phyloP scores from a whole-genome alignment of 108 stramenopile species.

The Aurantiochytrium sp. region DNA sequence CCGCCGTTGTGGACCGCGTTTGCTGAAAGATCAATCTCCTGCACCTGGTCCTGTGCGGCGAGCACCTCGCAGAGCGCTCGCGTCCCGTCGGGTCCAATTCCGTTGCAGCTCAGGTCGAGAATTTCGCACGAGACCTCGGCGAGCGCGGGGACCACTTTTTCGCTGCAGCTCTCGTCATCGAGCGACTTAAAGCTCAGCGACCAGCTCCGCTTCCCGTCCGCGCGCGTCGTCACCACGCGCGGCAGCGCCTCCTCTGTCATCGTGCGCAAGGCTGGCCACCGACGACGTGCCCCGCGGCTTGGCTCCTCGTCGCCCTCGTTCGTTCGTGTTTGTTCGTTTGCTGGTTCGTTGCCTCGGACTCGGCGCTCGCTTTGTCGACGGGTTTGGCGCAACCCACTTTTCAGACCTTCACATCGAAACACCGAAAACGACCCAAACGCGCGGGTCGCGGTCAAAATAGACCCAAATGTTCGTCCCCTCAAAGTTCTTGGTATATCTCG shows the following conservation, averaged over 20 bases:
- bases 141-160: not conserved
- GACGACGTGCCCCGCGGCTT: not conserved
- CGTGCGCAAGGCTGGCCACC: not conserved
- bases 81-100: not conserved
- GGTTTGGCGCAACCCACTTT: too few relatives aligned
- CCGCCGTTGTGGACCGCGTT: not conserved
- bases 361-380: too few relatives aligned
- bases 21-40: not conserved
- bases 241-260: not conserved
- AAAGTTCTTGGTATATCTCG: too few relatives aligned
- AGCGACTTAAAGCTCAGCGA: not conserved
- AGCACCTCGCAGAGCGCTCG: not conserved
- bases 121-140: not conserved
- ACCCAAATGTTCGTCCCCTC: too few relatives aligned
- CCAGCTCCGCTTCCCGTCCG: not conserved
- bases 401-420: too few relatives aligned
- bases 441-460: too few relatives aligned
- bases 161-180: not conserved
- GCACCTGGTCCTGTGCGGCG: not conserved
- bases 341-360: too few relatives aligned
- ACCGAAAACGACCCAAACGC: too few relatives aligned
- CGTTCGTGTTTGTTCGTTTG: too few relatives aligned
- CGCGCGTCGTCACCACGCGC: not conserved
- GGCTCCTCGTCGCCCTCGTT: not conserved
- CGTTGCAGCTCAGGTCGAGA: slow-evolving; percentile 10